Percentiles rank a stretch among this genome's conserved stretches.
phyloP scores from a whole-genome alignment of 2,329 filamentous ascomycete species.

The Stenocarpella maydis region DNA sequence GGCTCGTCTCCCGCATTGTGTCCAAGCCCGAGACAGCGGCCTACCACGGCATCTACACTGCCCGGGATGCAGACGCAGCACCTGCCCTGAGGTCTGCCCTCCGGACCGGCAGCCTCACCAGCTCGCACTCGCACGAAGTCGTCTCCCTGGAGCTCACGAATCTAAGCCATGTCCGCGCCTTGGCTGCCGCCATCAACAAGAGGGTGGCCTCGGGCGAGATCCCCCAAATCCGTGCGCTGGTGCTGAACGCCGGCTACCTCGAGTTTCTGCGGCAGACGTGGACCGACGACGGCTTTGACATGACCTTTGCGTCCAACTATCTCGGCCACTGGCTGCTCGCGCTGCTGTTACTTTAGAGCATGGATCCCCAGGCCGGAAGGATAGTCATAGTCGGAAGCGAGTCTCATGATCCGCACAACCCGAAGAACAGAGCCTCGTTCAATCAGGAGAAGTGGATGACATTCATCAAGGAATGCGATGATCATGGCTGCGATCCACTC shows the following conservation, averaged over 20 bases:
- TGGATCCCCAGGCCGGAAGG: conserved; percentile 37
- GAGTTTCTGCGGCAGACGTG: conserved; percentile 39
- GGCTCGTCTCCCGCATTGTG: conserved; percentile 45
- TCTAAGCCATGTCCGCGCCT: conserved; percentile 41
- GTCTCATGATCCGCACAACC: conserved; percentile 27
- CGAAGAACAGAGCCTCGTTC: conserved; percentile 18
- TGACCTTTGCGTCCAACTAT: conserved; percentile 39
- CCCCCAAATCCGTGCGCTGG: conserved; percentile 49
- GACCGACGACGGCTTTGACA: conserved; percentile 36
- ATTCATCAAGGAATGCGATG: conserved; percentile 11
- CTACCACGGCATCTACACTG: conserved; percentile 48
- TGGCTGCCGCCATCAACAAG: conserved; percentile 42
- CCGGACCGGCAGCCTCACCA: conserved; percentile 26
- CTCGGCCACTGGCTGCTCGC: conserved; percentile 41
- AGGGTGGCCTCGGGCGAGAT: conserved; percentile 44
- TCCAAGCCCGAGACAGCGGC: conserved; percentile 42
- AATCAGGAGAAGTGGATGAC: neutral
- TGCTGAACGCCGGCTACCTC: conserved; percentile 46
- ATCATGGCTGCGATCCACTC: no score
- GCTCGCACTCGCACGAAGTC: conserved; percentile 44
- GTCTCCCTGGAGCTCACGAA: conserved; percentile 45
- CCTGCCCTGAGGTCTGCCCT: conserved; percentile 41
- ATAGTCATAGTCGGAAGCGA: conserved; percentile 38
- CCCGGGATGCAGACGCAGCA: conserved; percentile 45
- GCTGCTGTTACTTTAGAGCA: conserved; percentile 39